A percentile compares a stretch with the other conserved stretches of the same genome.
Evolutionary conservation across 192 early-diverging fungal genomes (phyloP).

Genomic region (Pilaira anomala): DNA sequence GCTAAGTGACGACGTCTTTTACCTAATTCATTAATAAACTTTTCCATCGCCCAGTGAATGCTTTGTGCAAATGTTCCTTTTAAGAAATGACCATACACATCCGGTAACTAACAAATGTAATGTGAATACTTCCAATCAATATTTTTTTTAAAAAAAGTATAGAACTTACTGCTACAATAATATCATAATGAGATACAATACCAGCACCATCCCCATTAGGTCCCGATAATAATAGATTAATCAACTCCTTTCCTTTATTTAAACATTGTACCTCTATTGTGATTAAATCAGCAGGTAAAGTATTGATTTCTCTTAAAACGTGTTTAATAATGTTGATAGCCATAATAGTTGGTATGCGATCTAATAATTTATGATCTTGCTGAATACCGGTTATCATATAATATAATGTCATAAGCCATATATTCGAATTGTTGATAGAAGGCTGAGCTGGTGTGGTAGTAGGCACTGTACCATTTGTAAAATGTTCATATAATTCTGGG

Average conservation of each 20-base stretch:
- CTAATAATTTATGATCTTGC: slow-evolving; percentile 41
- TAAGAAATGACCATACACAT: slow-evolving; percentile 49
- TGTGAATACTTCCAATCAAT: not conserved
- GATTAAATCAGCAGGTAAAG: slow-evolving; percentile 40
- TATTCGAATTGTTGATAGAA: slow-evolving; percentile 38
- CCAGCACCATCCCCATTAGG: slow-evolving; percentile 43
- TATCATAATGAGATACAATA: slow-evolving; percentile 51
- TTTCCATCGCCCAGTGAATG: slow-evolving; percentile 60
- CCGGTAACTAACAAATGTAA: slow-evolving; percentile 39
- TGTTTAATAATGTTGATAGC: slow-evolving; percentile 49
- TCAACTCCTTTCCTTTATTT: slow-evolving; percentile 46
- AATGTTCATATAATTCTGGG: slow-evolving; percentile 35
- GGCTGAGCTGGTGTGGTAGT: slow-evolving; percentile 20
- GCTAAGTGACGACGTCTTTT: slow-evolving; percentile 47
- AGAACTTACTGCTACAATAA: slow-evolving; percentile 47
- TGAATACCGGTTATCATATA: slow-evolving; percentile 42
- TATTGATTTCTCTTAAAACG: slow-evolving; percentile 48
- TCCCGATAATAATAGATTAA: slow-evolving; percentile 46
- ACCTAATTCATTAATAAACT: slow-evolving; percentile 53
- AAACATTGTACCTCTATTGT: slow-evolving; percentile 45
- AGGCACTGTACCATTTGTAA: slow-evolving; percentile 20
- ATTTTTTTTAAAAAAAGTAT: not conserved
- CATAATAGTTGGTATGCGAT: slow-evolving; percentile 40
- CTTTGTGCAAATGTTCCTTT: slow-evolving; percentile 42
- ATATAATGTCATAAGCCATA: slow-evolving; percentile 47